Percentiles rank a stretch among this genome's conserved stretches.
Evolutionary conservation across 2,329 filamentous ascomycete genomes (phyloP).

Genomic region (Exophiala aquamarina): DNA sequence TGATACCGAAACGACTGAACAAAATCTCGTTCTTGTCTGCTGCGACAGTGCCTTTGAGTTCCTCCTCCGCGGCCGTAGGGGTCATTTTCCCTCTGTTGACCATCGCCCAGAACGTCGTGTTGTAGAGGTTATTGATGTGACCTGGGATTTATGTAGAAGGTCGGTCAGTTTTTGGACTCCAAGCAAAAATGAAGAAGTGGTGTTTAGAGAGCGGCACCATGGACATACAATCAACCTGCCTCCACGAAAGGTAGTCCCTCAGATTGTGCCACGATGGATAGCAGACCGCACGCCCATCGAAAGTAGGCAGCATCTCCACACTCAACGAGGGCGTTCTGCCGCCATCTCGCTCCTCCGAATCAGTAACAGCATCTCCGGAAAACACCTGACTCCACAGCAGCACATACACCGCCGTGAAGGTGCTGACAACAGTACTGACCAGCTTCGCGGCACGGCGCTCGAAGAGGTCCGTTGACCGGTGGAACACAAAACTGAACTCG

Average conservation of each 20-base stretch:
- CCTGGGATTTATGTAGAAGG: slow-evolving; percentile 49
- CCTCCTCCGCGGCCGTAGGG: slow-evolving; percentile 75
- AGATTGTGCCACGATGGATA: slow-evolving; percentile 83
- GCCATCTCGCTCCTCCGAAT: neutral
- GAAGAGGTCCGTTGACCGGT: slow-evolving; percentile 78
- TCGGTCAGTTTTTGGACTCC: too few relatives aligned
- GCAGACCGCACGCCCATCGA: slow-evolving; percentile 86
- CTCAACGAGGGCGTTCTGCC: slow-evolving; percentile 53
- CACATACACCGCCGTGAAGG: slow-evolving; percentile 89
- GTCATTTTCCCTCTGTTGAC: slow-evolving; percentile 75
- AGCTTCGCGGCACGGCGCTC: slow-evolving; percentile 87
- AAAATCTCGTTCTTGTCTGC: slow-evolving; percentile 95
- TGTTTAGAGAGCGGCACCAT: neutral
- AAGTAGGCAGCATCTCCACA: slow-evolving; percentile 72
- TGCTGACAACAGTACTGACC: slow-evolving; percentile 85
- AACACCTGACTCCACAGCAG: slow-evolving; percentile 61
- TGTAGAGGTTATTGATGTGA: slow-evolving; percentile 98
- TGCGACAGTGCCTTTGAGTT: slow-evolving; percentile 77
- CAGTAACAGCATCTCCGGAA: neutral
- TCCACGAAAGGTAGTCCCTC: slow-evolving; percentile 94
- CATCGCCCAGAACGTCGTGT: slow-evolving; percentile 92
- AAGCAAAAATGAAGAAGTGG: too few relatives aligned
- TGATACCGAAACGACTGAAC: slow-evolving; percentile 83
- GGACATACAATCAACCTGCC: slow-evolving; percentile 85
- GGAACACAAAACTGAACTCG: slow-evolving; percentile 91